Percentiles rank a stretch among this genome's conserved stretches.
phyloP scores from a whole-genome alignment of 768 basidiomycete species.

The Termitomyces bulborhizus region DNA sequence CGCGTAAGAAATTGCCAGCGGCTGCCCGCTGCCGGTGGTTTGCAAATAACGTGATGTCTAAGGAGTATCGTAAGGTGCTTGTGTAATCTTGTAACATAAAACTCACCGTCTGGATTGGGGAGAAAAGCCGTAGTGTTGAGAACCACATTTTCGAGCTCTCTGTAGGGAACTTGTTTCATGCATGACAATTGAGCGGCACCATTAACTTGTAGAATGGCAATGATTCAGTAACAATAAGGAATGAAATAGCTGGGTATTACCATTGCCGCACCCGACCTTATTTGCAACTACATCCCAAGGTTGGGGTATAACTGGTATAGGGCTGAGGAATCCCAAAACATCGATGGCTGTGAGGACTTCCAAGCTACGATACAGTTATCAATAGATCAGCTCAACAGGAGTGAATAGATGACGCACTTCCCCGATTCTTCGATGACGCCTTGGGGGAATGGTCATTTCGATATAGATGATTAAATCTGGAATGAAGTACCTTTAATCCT shows the following conservation, averaged over 20 bases:
- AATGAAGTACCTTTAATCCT: constrained; percentile 11
- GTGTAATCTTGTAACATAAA: not conserved
- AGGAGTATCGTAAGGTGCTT: too few relatives aligned
- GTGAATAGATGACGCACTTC: not conserved
- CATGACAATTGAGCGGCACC: constrained; percentile 24
- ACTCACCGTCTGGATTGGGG: constrained; percentile 26
- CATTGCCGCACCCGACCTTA: constrained; percentile 26
- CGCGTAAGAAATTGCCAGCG: constrained; percentile 12
- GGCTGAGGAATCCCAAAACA: not conserved
- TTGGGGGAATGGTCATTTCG: not conserved
- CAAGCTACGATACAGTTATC: not conserved
- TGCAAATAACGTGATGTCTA: constrained; percentile 26
- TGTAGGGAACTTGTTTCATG: constrained; percentile 24
- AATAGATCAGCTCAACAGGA: not conserved
- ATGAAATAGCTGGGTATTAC: constrained; percentile 12
- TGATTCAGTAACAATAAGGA: not conserved
- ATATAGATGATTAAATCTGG: constrained; percentile 5
- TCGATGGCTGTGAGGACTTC: not conserved
- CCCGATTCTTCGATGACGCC: constrained; percentile 16
- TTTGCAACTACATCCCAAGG: constrained; percentile 14
- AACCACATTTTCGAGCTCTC: constrained; percentile 23
- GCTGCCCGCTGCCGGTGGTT: constrained; percentile 16
- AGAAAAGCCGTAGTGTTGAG: constrained; percentile 20
- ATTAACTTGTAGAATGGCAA: constrained; percentile 7
- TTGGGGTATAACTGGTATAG: not conserved